Evolutionary conservation across 2,329 filamentous ascomycete genomes (phyloP).

Genomic region (Golovinomyces cichoracearum): DNA sequence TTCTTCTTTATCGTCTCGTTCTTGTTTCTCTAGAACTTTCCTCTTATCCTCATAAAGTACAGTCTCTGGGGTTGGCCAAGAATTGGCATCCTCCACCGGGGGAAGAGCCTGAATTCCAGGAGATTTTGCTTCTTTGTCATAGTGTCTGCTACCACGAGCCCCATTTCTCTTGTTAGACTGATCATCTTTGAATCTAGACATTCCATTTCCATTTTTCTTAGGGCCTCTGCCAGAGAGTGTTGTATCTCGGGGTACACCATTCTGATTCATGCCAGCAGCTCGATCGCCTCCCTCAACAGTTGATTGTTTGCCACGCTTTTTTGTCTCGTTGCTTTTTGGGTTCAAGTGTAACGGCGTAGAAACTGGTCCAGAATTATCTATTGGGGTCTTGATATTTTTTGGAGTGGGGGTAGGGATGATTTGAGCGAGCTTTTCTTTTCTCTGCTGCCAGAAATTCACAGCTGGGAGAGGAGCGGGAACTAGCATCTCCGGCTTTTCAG

Average conservation of each 20-base stretch:
- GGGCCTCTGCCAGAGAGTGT: constrained; percentile 15
- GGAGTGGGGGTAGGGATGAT: constrained; percentile 14
- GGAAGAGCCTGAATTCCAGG: constrained; percentile 23
- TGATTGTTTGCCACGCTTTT: constrained; percentile 18
- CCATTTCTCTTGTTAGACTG: constrained; percentile 11
- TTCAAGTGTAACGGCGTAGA: constrained; percentile 3
- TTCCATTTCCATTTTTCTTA: constrained; percentile 18
- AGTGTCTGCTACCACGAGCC: constrained; percentile 11
- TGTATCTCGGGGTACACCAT: constrained; percentile 5
- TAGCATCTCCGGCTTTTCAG: constrained; percentile 31
- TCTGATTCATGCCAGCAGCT: constrained; percentile 9
- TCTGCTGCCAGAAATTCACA: constrained; percentile 72
- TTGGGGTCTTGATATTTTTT: constrained; percentile 4
- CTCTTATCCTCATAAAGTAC: constrained; percentile 53
- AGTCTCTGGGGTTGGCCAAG: constrained; percentile 77
- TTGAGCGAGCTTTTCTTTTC: constrained; percentile 37
- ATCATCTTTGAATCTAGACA: constrained; percentile 12
- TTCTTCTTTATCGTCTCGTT: constrained; percentile 38
- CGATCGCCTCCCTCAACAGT: constrained; percentile 18
- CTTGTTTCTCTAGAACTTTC: constrained; percentile 38
- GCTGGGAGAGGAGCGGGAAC: constrained; percentile 58
- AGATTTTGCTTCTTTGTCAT: constrained; percentile 15
- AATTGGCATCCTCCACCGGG: constrained; percentile 46
- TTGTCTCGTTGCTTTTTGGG: constrained; percentile 15
- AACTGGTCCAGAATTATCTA: constrained; percentile 8